Evolutionary conservation across 495 filamentous ascomycete genomes (phyloP).

Genomic region (Hypoxylon lenormandii): DNA sequence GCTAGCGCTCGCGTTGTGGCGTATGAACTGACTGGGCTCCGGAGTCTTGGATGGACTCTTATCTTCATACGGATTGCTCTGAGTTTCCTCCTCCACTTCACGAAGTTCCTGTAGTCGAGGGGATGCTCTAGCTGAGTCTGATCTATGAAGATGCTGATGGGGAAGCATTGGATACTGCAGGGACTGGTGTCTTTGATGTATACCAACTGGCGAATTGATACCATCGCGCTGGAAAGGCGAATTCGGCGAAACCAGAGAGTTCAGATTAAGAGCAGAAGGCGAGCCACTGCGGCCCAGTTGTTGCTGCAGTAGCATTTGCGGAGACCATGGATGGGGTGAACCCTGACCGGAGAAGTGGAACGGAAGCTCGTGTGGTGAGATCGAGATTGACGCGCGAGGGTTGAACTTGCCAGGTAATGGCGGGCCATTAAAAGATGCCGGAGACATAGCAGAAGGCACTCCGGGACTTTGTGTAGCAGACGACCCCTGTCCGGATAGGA

Average conservation of each 20-base stretch:
- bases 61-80: conserved; percentile 57
- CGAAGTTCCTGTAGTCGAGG: conserved; percentile 67
- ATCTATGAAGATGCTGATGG: conserved; percentile 64
- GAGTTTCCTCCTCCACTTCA: conserved; percentile 67
- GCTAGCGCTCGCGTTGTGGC: conserved; percentile 62
- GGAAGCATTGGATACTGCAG: conserved; percentile 68
- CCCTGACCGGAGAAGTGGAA: conserved; percentile 59
- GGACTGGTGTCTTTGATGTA: conserved; percentile 69
- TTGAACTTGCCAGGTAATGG: conserved; percentile 61
- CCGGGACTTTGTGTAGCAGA: conserved; percentile 70
- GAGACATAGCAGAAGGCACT: conserved; percentile 63
- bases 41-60: conserved; percentile 64
- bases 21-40: conserved; percentile 56
- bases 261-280: conserved; percentile 65
- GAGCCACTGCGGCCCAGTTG: conserved; percentile 67
- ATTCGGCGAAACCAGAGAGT: conserved; percentile 63
- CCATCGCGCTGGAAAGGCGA: conserved; percentile 66
- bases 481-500: conserved; percentile 63
- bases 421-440: conserved; percentile 68
- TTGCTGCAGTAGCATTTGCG: conserved; percentile 65
- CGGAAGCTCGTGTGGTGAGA: conserved; percentile 57
- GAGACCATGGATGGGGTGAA: conserved; percentile 66
- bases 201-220: conserved; percentile 54
- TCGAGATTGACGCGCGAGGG: conserved; percentile 66
- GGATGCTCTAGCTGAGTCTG: conserved; percentile 65